These are phyloP conservation scores for Chenopodium quinoa DNA, from an alignment of 148 eudicot genomes.

Conservation along the genomic window DNA sequence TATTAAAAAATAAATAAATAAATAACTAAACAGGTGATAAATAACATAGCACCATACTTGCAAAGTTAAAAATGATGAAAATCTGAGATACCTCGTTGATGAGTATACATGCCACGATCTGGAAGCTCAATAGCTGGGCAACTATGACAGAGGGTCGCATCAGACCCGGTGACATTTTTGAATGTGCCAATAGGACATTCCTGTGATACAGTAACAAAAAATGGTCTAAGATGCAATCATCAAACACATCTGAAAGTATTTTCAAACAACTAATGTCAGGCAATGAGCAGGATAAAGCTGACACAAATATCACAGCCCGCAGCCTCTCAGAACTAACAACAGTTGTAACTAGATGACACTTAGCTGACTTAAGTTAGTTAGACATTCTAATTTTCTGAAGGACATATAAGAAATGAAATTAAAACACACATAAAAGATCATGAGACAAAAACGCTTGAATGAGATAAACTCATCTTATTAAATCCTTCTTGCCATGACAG, in stretches of 20 bases:
- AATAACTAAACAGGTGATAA: neutral
- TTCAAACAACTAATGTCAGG: neutral
- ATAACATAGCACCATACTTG: neutral
- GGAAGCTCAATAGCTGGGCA: constrained; percentile 86
- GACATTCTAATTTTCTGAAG: neutral
- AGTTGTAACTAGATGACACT: neutral
- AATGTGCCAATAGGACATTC: constrained; percentile 95
- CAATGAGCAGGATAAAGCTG: neutral
- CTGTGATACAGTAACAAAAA: constrained; percentile 34
- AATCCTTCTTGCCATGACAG: neutral
- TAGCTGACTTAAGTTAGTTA: neutral
- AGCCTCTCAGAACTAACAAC: neutral
- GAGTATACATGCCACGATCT: constrained; percentile 64
- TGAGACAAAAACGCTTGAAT: neutral
- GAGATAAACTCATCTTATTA: neutral
- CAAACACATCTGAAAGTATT: constrained; percentile 7
- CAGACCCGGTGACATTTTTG: constrained; percentile 89
- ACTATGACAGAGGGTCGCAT: constrained; percentile 55
- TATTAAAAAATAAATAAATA: no score
- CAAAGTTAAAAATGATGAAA: neutral
- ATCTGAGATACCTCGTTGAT: constrained; percentile 67
- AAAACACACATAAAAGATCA: neutral
- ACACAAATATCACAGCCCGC: neutral
- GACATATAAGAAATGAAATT: neutral
- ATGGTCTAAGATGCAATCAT: neutral